phyloP scores from a whole-genome alignment of 768 basidiomycete genomes.

The Amanita pseudoporphyria region DNA sequence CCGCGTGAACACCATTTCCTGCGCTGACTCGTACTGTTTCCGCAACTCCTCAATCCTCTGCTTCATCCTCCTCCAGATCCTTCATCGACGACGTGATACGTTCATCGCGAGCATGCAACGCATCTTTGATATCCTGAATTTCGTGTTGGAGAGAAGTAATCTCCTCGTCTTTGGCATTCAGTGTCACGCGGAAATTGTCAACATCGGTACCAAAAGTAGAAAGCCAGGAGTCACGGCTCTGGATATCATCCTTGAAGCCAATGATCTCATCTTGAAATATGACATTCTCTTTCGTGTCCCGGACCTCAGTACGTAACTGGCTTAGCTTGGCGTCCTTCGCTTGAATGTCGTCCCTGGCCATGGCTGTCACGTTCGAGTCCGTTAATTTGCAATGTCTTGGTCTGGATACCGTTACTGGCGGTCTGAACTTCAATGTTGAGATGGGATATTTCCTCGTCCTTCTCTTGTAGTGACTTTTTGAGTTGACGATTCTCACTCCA shows the following conservation, averaged over 20 bases:
- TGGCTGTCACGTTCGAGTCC: background rate
- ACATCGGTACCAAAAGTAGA: slow-evolving; percentile 3
- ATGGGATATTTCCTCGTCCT: slow-evolving; percentile 1
- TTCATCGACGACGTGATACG: background rate
- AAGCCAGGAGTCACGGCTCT: slow-evolving; percentile 1
- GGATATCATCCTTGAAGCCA: slow-evolving; percentile 3
- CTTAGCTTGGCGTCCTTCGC: background rate
- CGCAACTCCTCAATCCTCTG: background rate
- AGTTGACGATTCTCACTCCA: slow-evolving; percentile 4
- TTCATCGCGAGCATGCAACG: slow-evolving; percentile 2
- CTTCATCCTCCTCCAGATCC: slow-evolving; percentile 2
- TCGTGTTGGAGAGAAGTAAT: slow-evolving; percentile 6
- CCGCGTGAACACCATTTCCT: background rate
- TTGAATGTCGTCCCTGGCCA: background rate
- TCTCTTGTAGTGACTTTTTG: background rate
- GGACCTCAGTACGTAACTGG: slow-evolving; percentile 1
- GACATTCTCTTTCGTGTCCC: slow-evolving; percentile 6
- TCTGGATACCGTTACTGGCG: background rate
- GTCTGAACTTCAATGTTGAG: background rate
- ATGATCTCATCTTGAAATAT: background rate
- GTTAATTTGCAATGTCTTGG: background rate
- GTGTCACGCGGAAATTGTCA: slow-evolving; percentile 4
- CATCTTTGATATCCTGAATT: background rate
- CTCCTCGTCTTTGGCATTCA: slow-evolving; percentile 5
- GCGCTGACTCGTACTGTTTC: background rate